Percentiles rank a stretch among this genome's conserved stretches.
These are phyloP conservation scores for Euphrasia confusa DNA, from an alignment of 257 asterid genomes.

Conservation along the genomic window DNA sequence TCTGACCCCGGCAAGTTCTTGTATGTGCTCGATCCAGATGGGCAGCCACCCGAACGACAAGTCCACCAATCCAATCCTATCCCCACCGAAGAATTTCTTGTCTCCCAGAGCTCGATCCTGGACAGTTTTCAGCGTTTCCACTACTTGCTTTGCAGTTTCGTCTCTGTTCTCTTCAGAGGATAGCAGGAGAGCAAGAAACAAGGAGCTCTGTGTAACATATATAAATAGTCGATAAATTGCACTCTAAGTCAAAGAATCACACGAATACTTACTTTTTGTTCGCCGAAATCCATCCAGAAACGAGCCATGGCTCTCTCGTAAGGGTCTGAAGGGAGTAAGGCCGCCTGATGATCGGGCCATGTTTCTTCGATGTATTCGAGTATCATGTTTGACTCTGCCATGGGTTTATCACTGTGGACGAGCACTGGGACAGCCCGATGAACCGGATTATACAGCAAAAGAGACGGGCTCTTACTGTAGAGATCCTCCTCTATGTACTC, in stretches of 20 bases:
- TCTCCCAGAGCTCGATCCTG: conserved; percentile 42
- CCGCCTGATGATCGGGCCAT: neutral
- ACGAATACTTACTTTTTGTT: conserved; percentile 25
- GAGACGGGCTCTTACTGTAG: neutral
- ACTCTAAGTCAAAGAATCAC: no score
- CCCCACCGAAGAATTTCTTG: conserved; percentile 41
- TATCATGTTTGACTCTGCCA: neutral
- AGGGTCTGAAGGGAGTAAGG: neutral
- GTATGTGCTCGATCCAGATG: conserved; percentile 17
- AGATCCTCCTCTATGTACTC: neutral
- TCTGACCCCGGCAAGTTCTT: conserved; percentile 26
- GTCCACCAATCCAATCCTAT: conserved; percentile 38
- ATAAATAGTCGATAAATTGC: no score
- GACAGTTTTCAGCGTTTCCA: conserved; percentile 27
- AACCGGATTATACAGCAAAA: neutral
- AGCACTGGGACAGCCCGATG: neutral
- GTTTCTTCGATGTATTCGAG: neutral
- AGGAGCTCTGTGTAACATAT: conserved; percentile 12
- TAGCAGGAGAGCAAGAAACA: conserved; percentile 23
- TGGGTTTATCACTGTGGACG: neutral
- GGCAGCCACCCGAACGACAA: conserved; percentile 34
- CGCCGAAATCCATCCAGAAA: neutral
- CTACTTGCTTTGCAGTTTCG: conserved; percentile 19
- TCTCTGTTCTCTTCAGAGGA: conserved; percentile 31
- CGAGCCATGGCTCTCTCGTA: neutral